Base-by-base conservation (phyloP, 2,329 filamentous ascomycete species). In the Didymella keratinophila region DNA sequence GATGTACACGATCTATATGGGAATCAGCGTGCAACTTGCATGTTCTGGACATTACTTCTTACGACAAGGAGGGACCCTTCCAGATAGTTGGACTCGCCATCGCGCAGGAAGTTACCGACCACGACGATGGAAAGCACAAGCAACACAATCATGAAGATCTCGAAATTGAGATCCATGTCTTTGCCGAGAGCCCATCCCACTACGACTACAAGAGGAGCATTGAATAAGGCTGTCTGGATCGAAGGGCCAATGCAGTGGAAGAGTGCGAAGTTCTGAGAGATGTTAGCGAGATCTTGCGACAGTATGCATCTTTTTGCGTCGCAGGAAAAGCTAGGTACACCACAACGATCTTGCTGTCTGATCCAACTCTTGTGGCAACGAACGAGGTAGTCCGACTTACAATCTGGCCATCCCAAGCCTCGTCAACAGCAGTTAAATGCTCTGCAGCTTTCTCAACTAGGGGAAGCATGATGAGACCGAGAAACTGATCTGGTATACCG, bases 51-150 rank as follows among this genome's bases (percentile, higher is more conserved):
- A 10, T 23, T 11, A 23, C 70, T 63, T 63, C 70, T 63, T 63
- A 75, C 71, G 23, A 97, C 86, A 61, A 92, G 90, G 20, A 97
- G 83, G 21, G 87, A 85, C 1, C 93, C 93, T 74, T 97, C 93
- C 2, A 97, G 84, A 71, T 96, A 97, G 69, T 97, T 96, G 58
- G 87, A 92, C 81, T 95, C 94, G 65, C 92, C 89, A 72, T 97
- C 93, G 27, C 92, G 83, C 52, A 97, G 78, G 76, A 97, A 96
- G 68, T 93, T 91, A 1, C 93, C 92, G 0, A 96, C 91, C 0
- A 93, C 92, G 27, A 97, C 81, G 69, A 97, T 94, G 20, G 91
- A 87, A 28, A 97, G 81, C 52, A 97, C 87, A 11, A 97, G 81
- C 64, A 96, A 82, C 51, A 90, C 85, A 25, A 96, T 84, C 80